phyloP scores from a whole-genome alignment of 2,329 filamentous ascomycete genomes.

The Neofusicoccum umdonicola region DNA sequence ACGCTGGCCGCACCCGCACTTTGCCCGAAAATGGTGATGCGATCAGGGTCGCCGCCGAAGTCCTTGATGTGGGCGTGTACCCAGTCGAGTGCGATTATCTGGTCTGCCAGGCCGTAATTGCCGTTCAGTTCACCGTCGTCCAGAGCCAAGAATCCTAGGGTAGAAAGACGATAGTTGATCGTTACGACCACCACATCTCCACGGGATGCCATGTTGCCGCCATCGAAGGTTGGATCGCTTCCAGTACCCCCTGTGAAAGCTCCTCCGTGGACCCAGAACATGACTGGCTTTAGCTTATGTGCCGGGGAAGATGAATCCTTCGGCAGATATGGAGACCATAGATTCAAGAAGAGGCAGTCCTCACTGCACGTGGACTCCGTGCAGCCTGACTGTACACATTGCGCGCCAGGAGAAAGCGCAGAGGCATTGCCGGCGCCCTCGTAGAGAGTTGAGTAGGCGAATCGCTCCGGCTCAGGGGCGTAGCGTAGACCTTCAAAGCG shows the following conservation, averaged over 20 bases:
- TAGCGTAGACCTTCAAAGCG: constrained; percentile 53
- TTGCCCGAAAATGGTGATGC: constrained; percentile 35
- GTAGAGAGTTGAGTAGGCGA: constrained; percentile 45
- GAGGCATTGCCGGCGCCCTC: constrained; percentile 29
- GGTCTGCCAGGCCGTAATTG: constrained; percentile 48
- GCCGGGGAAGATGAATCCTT: constrained; percentile 21
- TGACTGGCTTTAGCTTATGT: constrained; percentile 43
- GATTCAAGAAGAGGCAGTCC: constrained; percentile 46
- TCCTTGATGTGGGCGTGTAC: constrained; percentile 40
- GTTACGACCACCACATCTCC: constrained; percentile 43
- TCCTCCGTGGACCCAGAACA: constrained; percentile 50
- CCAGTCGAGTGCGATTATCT: constrained; percentile 52
- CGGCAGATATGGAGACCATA: constrained; percentile 39
- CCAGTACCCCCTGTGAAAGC: constrained; percentile 42
- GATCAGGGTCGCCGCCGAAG: constrained; percentile 42
- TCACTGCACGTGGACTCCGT: constrained; percentile 30
- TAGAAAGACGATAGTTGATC: constrained; percentile 43
- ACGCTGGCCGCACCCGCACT: constrained; percentile 34
- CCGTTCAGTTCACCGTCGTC: constrained; percentile 48
- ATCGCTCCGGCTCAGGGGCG: constrained; percentile 45
- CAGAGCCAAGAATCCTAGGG: constrained; percentile 35
- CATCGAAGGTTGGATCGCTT: constrained; percentile 38
- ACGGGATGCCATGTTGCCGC: constrained; percentile 16
- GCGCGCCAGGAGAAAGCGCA: constrained; percentile 38
- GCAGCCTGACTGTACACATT: constrained; percentile 42